Base-by-base conservation (phyloP, 2,329 filamentous ascomycete species). In the Blastomyces percursus region DNA sequence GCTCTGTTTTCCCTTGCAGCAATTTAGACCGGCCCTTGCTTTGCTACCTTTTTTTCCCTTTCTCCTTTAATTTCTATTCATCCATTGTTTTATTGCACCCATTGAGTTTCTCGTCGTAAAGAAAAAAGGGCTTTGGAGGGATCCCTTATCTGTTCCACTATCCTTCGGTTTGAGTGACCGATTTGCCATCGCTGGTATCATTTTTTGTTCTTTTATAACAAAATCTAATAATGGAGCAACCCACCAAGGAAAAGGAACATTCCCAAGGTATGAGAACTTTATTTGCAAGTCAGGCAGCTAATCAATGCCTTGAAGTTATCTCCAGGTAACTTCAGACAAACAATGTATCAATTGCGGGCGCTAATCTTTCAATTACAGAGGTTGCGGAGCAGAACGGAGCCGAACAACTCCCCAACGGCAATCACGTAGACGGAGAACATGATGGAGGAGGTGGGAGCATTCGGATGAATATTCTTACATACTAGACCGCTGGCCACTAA, bases 191-290 rank as follows among this genome's bases (percentile, higher is more conserved):
- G 2, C 38, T 58, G 19, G 21, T 30, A 46, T 27, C 35, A 1
- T 19, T 58, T 46, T 32, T 32, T 14, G 19, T 46, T 46, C 7
- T 46, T 21, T 46, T 42, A 2, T 8, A 52, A 35, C n/a, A 59
- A 46, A 30, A 44, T 30, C 19, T 59, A 35, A 46, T 64, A 69
- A 77, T 77, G 75, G 73, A 73, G 55, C 71, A 76, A 66, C 69
- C 71, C 63, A 60, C 59, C 16, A 76, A 76, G 73, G 74, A 71
- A 61, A 70, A 72, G 68, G 74, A 76, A 71, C 70, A 73, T 71
- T 72, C 73, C 65, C 73, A 76, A 74, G 75, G 75, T 76, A 66
- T 54, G 69, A 59, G 55, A n/a, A 12, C 38, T 21, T 24, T 27
- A 38, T 38, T 40, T 56, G 35, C 30, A 40, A 56, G n/a, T 24